Evolutionary conservation across 2,329 filamentous ascomycete genomes (phyloP), one percentile per base, ranked within the genome.

Genomic region (Trichophyton schoenleinii): DNA sequence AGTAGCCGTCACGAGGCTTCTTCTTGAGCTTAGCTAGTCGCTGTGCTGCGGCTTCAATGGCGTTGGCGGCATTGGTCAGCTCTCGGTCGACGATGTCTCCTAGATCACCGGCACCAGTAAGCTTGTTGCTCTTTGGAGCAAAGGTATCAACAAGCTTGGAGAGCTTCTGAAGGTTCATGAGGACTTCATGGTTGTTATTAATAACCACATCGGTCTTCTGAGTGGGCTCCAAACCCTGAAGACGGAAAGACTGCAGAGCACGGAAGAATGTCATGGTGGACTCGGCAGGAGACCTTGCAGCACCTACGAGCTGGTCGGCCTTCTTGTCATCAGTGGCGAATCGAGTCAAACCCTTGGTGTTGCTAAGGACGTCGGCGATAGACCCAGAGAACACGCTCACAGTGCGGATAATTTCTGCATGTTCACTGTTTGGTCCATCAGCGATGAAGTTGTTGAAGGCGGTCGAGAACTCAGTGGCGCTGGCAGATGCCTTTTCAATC

Each of bases 391-490:
- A 96, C 59, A 91, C 83, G 70, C 90, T 94, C 68, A 96, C 88
- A 0, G 90, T 89, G 71, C 91, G 91, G 74, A 97, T 97, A 64
- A 99, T 87, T 63, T 96, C 91, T 1, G 88, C 84, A 70, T 96
- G 90, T 8, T 86, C 86, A 71, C 89, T 90, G 73, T 91, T 95
- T 3, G 92, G 91, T 0, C 94, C 94, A 71, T 99, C 94, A 6
- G 92, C 94, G 68, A 99, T 95, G 74, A 95, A 97, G 75, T 95
- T 95, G 79, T 96, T 99, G 81, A 97, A 99, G 0, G 94, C 87
- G 0, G 92, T 97, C 1, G 92, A 94, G 74, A 99, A 99, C 72
- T 99, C 94, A 74, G 95, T 97, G 11, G 94, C 90, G 66, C 86
- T 95, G 8, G 91, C 85, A 6, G 91, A 94, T 0, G 94, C 91